Base-by-base conservation (phyloP, 2,329 filamentous ascomycete genomes). In the Capronia coronata region DNA sequence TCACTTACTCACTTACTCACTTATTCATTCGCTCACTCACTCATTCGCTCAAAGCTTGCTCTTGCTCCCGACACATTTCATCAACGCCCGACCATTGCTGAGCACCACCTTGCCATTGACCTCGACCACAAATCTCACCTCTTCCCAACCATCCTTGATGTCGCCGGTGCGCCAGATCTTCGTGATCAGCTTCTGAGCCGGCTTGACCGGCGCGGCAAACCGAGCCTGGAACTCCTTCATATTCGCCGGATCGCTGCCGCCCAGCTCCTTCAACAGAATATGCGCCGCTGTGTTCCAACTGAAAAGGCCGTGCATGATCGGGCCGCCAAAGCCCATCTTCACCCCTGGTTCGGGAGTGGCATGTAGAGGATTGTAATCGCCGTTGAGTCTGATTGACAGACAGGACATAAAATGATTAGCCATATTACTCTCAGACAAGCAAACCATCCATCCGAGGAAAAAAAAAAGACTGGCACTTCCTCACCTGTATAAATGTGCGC, bases 331-430 rank as follows among this genome's bases (percentile, higher is more conserved):
- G 52, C 90, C 89, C 87, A 95, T 94, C 71, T 88, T 84, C 68
- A 79, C 71, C 53, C 88, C 88, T 0, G 88, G 87, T 69, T 88
- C 86, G 10, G 88, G 88, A 14, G 86, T 86, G 5, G 87, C 88
- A 66, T 95, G 89, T 29, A 95, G 81, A 22, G 89, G 90, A 73
- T 95, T 95, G 71, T 95, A 95, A 72, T 95, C 90, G 58, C 89
- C 89, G 62, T 94, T 95, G 43, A 95, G 77, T 56, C 87, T 79
- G 56, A 27, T 27, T 42, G 32, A 16, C 34, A 37, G n/a, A n/a
- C 27, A 2, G 27, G 27, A n/a, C n/a, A n/a, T n/a, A n/a, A n/a
- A n/a, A n/a, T n/a, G n/a, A n/a, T n/a, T n/a, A n/a, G n/a, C n/a
- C n/a, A n/a, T 2, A 29, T 37, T 19, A 9, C 34, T 19, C 34